Percentiles rank a stretch among this genome's conserved stretches.
Evolutionary conservation across 176 grass and related monocot genomes (phyloP).

Genomic region (Saccharum officinarum): DNA sequence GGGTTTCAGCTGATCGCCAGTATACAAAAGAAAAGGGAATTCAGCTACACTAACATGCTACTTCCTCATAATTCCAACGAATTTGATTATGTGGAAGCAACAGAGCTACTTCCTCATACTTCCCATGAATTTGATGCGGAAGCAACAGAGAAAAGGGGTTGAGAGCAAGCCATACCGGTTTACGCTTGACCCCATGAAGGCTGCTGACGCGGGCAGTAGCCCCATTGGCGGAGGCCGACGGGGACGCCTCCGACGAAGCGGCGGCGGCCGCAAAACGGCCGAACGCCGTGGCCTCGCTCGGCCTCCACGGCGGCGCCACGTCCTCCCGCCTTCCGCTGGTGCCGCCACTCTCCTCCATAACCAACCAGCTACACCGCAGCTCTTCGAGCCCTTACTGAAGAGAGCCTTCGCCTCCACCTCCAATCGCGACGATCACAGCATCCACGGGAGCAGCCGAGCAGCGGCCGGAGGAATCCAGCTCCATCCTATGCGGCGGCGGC

Average conservation of each 20-base stretch:
- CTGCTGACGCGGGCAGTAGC: conserved; percentile 38
- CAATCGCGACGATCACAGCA: conserved; percentile 42
- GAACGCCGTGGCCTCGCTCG: conserved; percentile 50
- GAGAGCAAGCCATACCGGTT: conserved; percentile 57
- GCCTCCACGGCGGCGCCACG: conserved; percentile 39
- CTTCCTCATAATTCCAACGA: background rate
- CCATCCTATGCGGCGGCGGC: conserved; percentile 52
- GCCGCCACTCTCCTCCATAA: conserved; percentile 35
- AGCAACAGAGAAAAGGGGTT: background rate
- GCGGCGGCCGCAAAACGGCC: background rate
- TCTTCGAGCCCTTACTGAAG: background rate
- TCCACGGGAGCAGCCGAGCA: conserved; percentile 32
- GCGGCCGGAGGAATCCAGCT: conserved; percentile 57
- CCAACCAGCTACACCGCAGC: conserved; percentile 1
- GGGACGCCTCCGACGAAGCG: conserved; percentile 3
- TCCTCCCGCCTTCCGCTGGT: conserved; percentile 17
- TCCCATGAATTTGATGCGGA: background rate
- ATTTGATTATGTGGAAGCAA: background rate
- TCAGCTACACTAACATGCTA: background rate
- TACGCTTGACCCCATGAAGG: conserved; percentile 47
- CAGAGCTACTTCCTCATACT: background rate
- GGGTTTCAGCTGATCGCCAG: background rate
- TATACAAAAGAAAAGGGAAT: background rate
- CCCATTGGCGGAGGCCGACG: conserved; percentile 35
- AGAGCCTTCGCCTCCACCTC: background rate